Evolutionary conservation across 1,284 basidiomycete species (phyloP), one percentile per base, ranked within the genome.

Genomic region (Ceratobasidium sp.): DNA sequence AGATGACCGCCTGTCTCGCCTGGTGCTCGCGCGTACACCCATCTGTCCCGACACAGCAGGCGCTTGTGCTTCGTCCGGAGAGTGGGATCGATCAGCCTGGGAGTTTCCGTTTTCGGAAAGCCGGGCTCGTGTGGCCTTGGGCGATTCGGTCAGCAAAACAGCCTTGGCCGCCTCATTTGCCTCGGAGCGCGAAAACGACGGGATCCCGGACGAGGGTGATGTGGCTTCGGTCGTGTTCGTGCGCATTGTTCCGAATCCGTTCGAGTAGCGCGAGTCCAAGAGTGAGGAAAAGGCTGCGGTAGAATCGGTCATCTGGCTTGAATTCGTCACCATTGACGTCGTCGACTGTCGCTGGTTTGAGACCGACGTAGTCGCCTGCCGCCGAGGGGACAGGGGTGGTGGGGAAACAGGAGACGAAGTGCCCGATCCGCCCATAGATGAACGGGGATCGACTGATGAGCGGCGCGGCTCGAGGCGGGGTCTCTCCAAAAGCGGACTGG

Each of bases 191-290:
- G 85, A 85, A 71, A 91, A 82, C 23, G 89, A 87, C 87, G 43
- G 83, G 80, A 76, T 90, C 84, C 55, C 83, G 0, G 79, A 79
- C 18, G 78, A 85, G 48, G 85, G 78, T 41, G 89, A 90, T 21
- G 91, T 93, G 74, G 88, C 84, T 75, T 92, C 91, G 41, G 92
- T 93, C 41, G 88, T 92, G 74, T 89, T 82, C 30, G 91, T 92
- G 76, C 90, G 85, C 75, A 92, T 87, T n/a, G 91, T 93, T 43
- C 89, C 90, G 79, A 87, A 92, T 78, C 87, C 88, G 78, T 85
- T 87, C 75, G 82, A 72, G 23, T 26, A 52, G 80, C 82, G 76
- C 80, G 82, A 72, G 75, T 90, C 89, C 71, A 91, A 80, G 71
- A 92, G 80, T 75, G 89, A 91, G 71, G 90, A 91, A 77, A 86